Base-by-base conservation (phyloP, 805 yeast genomes). In the Myxozyma mucilagina region DNA sequence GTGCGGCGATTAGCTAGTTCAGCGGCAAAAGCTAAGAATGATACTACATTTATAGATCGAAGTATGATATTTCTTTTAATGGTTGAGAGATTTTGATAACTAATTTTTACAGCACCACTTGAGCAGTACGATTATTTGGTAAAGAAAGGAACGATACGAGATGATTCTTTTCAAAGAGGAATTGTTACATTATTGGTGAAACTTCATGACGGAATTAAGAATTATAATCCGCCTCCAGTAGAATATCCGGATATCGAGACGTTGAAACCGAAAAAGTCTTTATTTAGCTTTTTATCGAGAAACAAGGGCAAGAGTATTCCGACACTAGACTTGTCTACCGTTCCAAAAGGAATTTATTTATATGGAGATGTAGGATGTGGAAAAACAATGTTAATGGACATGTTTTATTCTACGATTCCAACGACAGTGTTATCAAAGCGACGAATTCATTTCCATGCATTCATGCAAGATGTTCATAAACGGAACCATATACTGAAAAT, bases 301-400 rank as follows among this genome's bases (percentile, higher is more conserved):
- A 60, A 41, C 31, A 24, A 32, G 47, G 32, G 34, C 9, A 51
- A 57, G 53, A 56, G 66, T 68, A 13, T 57, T 49, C 52, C 44
- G 50, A 34, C 38, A 52, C n/a, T 61, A 47, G 36, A 53, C 14
- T 50, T 43, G 9, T 56, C 58, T 16, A 45, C 63, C 18, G 64
- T 66, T 13, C 97, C 94, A 1, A 79, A 82, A 66, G 99, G 99
- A 4, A 87, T 94, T 7, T 94, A 94, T 70, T 79, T 94, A 35
- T 94, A 89, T 74, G 99, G 99, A 24, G 98, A 94, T 73, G 99
- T 94, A 47, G 99, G 99, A 1, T 92, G 98, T 74, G 99, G 99
- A 3, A 93, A 94, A 72, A 94, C 99, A 7, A 93, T 94, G 97
- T 78, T 94, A 62, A 93, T 94, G 98, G 98, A 94, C 74, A 78